Base-by-base conservation (phyloP, 495 filamentous ascomycete species). In the Xylaria grammica region DNA sequence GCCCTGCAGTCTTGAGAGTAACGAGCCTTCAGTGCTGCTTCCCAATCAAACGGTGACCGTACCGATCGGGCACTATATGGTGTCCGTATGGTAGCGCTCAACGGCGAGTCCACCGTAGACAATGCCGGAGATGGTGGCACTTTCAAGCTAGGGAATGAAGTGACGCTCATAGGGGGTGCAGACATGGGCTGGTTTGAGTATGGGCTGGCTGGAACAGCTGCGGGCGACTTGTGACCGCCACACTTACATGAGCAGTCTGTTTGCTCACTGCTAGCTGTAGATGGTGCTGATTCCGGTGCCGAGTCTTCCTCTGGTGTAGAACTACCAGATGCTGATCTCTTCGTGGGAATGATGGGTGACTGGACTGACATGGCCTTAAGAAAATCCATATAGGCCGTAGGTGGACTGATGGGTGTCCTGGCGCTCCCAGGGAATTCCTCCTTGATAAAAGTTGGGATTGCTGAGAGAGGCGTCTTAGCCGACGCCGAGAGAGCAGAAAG, bases 371-470 rank as follows among this genome's bases (percentile, higher is more conserved):
- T 81, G 63, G 75, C 71, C 70, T 91, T 91, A 59, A 98, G 86
- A 72, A 97, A 98, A 68, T 98, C 91, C 45, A 92, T 90, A 72
- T 98, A 98, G 58, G 94, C 93, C 4, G 84, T 81, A 2, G 94
- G 94, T 29, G 94, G 94, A n/a, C 90, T 95, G 78, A 98, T 96
- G 51, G 94, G 94, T 3, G 93, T 97, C 70, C 87, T 87, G 36
- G 80, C 74, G 29, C 79, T 69, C 26, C 50, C 66, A 26, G 69
- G 67, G 60, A 65, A 74, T 60, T 74, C 72, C 59, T 74, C 72
- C 61, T 82, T 82, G 57, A 77, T 77, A 30, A 78, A 71, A 51
- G 75, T 75, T 27, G 77, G 71, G 68, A 82, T 80, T 45, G 81
- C 81, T 17, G 85, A 81, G 53, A 85, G 78, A 26, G 85, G 85